Percentiles rank a stretch among this genome's conserved stretches.
These are phyloP conservation scores for Citrullus colocynthis DNA, from an alignment of 306 rosid species.

Conservation along the genomic window DNA sequence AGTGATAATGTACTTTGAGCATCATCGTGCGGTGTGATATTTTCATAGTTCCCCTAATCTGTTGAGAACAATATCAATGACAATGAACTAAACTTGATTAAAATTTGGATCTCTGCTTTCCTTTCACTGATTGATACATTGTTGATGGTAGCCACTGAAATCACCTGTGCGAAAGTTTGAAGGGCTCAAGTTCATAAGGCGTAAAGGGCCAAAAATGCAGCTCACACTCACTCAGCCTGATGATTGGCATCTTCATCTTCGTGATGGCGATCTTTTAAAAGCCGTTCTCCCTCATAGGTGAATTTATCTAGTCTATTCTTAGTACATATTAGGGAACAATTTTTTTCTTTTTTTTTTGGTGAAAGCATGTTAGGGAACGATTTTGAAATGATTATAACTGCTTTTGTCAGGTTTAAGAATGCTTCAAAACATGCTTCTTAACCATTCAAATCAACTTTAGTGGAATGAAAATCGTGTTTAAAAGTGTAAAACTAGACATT, in stretches of 20 bases:
- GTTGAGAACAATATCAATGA: background rate
- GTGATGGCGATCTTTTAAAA: constrained; percentile 65
- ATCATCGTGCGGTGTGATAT: background rate
- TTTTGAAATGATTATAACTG: too few relatives aligned
- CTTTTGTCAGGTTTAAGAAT: too few relatives aligned
- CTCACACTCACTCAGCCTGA: constrained; percentile 70
- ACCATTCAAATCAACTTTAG: too few relatives aligned
- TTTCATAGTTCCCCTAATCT: background rate
- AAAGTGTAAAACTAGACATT: too few relatives aligned
- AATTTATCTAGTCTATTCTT: background rate
- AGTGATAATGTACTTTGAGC: background rate
- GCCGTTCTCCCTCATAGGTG: constrained; percentile 70
- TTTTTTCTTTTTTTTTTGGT: too few relatives aligned
- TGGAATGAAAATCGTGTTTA: too few relatives aligned
- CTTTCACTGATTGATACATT: background rate
- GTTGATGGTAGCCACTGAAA: constrained; percentile 13
- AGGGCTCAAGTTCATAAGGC: constrained; percentile 12
- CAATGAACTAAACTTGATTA: background rate
- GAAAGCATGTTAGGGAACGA: too few relatives aligned
- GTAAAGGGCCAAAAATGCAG: constrained; percentile 47
- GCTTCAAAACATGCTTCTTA: too few relatives aligned
- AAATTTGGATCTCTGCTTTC: constrained; percentile 2
- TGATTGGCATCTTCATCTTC: constrained; percentile 95
- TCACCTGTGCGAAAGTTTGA: constrained; percentile 18
- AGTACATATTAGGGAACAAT: too few relatives aligned